These are phyloP conservation scores for Parathielavia appendiculata DNA, from an alignment of 495 filamentous ascomycete species.

Conservation along the genomic window DNA sequence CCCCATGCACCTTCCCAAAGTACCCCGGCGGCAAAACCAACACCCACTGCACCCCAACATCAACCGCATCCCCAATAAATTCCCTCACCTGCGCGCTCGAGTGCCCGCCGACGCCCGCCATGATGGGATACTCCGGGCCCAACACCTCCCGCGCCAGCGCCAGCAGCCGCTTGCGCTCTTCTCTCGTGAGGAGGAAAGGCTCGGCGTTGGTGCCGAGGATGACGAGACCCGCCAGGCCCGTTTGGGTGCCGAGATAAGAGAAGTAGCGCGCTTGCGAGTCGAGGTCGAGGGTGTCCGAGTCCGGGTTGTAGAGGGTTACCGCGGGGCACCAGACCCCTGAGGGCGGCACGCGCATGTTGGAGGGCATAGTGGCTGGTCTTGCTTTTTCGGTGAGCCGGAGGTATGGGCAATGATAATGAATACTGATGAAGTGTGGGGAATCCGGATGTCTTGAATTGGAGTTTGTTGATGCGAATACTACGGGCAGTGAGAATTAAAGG, in stretches of 20 bases:
- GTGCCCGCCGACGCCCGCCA: constrained; percentile 60
- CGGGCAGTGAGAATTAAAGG: neutral
- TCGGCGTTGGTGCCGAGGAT: constrained; percentile 64
- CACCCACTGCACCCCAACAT: constrained; percentile 55
- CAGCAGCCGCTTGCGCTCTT: constrained; percentile 52
- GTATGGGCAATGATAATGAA: neutral
- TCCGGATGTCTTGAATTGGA: neutral
- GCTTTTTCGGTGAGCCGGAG: neutral
- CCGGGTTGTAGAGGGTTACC: constrained; percentile 51
- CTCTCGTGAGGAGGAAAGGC: constrained; percentile 57
- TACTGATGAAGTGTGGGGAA: no score
- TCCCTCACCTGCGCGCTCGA: constrained; percentile 60
- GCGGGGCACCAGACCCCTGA: constrained; percentile 44
- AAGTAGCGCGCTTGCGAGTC: constrained; percentile 49
- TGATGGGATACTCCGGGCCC: constrained; percentile 50
- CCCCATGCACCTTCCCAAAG: constrained; percentile 47
- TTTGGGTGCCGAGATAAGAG: constrained; percentile 45
- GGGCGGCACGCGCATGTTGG: constrained; percentile 33
- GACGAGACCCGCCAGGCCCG: constrained; percentile 54
- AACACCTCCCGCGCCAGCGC: constrained; percentile 48
- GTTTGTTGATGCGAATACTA: neutral
- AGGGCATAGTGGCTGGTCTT: neutral
- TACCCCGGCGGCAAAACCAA: constrained; percentile 61
- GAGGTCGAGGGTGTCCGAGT: constrained; percentile 49
- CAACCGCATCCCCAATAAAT: constrained; percentile 51